Base-by-base conservation (phyloP, 2,329 filamentous ascomycete genomes). In the Fusarium sp. region DNA sequence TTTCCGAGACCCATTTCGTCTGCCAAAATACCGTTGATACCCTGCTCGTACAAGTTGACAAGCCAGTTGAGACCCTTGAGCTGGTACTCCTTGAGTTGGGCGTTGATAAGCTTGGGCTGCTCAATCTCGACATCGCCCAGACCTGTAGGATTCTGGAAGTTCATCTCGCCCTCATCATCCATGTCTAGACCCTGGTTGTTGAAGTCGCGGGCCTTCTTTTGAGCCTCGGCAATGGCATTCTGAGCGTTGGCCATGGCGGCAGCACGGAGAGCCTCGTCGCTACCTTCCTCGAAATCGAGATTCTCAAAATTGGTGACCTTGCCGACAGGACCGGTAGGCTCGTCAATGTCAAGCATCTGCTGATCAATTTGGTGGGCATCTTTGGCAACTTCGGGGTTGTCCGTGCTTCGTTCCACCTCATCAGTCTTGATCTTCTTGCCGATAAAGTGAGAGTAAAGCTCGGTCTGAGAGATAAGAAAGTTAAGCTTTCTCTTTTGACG, bases 1-100 rank as follows among this genome's bases (percentile, higher is more conserved):
- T 99, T 99, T 80, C 96, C 96, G 25, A 99, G 92, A 89, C 96
- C 96, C 96, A 99, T 99, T 83, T 99, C 96, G 79, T 99, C 96
- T 71, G 96, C 96, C 69, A 99, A 85, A 75, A 99, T 99, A 81
- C 95, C 95, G 83, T 98, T 98, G 92, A 99, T 99, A 79, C 96
- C 96, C 81, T 99, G 96, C 81, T 99, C 96, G 84, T 99, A 99
- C 72, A 99, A 82, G 79, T 99, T 98, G 83, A 97, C 96, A 57
- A 99, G 89, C 96, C 96, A 99, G 79, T 98, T 99, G 79, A 99
- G 92, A 82, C 96, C 96, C 85, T 99, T 99, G 79, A 99, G 85
- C 83, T 99, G 96, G 82, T 99, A 99, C 80, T 99, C 96, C 80
- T 99, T 99, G 77, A 99, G 89, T 78, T 97, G 93, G 54, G 94